Base-by-base conservation (phyloP, 257 asterid genomes). In the Solanum ossicruentum region DNA sequence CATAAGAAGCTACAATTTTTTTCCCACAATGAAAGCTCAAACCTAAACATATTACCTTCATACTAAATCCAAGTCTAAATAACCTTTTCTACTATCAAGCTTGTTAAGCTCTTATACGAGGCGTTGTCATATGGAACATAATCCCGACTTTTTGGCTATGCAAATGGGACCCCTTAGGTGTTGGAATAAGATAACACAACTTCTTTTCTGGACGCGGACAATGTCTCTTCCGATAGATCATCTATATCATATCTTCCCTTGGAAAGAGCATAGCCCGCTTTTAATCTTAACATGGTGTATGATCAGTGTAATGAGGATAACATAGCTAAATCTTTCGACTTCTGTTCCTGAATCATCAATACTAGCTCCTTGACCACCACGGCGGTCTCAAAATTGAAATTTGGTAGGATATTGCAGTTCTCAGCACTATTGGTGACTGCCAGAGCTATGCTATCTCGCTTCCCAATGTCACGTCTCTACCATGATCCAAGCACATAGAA, bases 11-110 rank as follows among this genome's bases (percentile, higher is more conserved):
- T 28, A 3, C 32, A 28, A 28, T 28, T 28, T 28, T 28, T 28
- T 28, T 28, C 32, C 32, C 32, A 28, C 32, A 28, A 28, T 1
- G 32, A 28, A 28, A 28, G 32, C 32, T 28, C 32, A 28, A 95
- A 95, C 91, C 97, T 91, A 82, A 94, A 94, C 32, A 95, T 97
- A 83, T 92, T 92, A 32, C 99, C 99, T 87, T 95, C 98, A 5
- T 95, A 95, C 86, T 95, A 98, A 84, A 94, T 90, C 99, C 99
- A 95, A 84, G 94, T 95, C 90, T 95, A 97, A 88, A 95, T 94
- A 86, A 28, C 32, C 32, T 28, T 28, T 3, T 28, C 3, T 5
- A 95, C 98, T 0, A 97, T 95, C 93, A 28, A 28, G 32, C 32
- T 28, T 3, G 32, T 28, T 28, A 95, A 90, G 88, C 98, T 93